Base-by-base conservation (phyloP, 352 stramenopile genomes). In the Globisporangium apiculatum region DNA sequence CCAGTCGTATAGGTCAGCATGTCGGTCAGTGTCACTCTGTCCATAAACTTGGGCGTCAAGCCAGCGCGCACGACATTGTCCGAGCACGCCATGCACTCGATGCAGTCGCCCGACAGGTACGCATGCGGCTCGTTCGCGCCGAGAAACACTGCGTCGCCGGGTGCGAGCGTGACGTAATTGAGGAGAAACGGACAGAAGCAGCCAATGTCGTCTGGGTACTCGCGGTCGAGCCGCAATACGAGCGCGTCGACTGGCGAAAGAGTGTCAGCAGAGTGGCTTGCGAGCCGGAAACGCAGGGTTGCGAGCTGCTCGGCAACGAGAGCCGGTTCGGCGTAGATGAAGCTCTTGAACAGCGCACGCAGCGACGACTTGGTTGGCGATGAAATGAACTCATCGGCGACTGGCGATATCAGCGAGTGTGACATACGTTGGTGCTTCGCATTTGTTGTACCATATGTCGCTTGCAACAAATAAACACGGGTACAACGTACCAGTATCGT, bases 31-130 rank as follows among this genome's bases (percentile, higher is more conserved):
- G 97, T 99, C 18, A 93, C 78, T 55, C 98, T 98, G 83, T 99
- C 97, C 57, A 98, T 98, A 66, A 98, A 98, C 76, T 99, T 99
- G 45, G 97, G 96, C 40, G 97, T 99, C 12, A 99, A 73, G 18
- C 97, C 97, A 5, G 97, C 97, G 49, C 97, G 92, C 35, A 99
- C 97, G 12, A 99, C 97, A 72, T 99, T 99, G 76, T 99, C 97
- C 37, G 84, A 98, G 52, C 95, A 98, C 36, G 97, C 97, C 97
- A 99, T 99, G 67, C 96, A 99, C 72, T 99, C 97, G 24, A 99
- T 89, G 61, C 84, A 94, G 62, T 94, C 84, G 41, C 97, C 97
- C 2, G 83, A 90, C 18, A 99, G 79, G 72, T 99, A 99, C 12
- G 98, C 98, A 73, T 99, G 98, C n/a, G 98, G 98, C 65, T 99